A percentile compares a stretch with the other conserved stretches of the same genome.
Conservation (phyloP, 371 early-diverging fungal species). For the Spiromyces aspiralis region DNA sequence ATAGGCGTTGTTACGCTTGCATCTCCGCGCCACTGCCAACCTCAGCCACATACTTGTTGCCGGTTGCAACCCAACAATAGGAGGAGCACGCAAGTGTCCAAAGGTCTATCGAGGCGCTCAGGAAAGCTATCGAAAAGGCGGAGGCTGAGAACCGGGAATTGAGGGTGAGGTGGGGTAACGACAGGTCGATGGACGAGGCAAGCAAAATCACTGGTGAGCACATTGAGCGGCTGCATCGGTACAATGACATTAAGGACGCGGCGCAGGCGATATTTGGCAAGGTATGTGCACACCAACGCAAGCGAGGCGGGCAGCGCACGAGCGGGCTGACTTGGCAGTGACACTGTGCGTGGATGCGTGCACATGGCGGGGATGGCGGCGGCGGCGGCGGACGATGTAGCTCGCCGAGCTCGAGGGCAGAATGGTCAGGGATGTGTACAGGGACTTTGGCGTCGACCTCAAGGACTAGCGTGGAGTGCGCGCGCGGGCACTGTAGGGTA, state of each 20-base stretch:
- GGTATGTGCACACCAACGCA: not conserved
- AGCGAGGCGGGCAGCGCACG: too few relatives aligned
- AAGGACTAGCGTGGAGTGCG: not conserved
- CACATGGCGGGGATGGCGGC: not conserved
- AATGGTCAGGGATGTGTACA: not conserved
- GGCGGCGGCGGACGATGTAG: not conserved
- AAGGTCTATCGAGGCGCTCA: too few relatives aligned
- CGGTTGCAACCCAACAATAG: too few relatives aligned
- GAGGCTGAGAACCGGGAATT: not conserved
- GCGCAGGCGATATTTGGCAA: not conserved
- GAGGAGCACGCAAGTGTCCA: too few relatives aligned
- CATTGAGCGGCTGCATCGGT: not conserved
- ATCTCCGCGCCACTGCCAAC: too few relatives aligned
- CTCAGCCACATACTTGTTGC: too few relatives aligned
- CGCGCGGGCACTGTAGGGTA: too few relatives aligned
- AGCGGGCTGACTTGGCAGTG: not conserved
- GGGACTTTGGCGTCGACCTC: not conserved
- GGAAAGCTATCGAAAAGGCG: not conserved
- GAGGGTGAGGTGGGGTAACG: not conserved
- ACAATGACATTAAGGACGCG: not conserved
- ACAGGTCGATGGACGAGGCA: not conserved
- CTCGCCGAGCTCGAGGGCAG: not conserved
- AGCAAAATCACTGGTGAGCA: not conserved
- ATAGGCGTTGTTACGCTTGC: too few relatives aligned
- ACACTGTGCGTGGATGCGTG: not conserved